Evolutionary conservation across 2,329 filamentous ascomycete genomes (phyloP).

Genomic region (Coccinonectria pachysandricola): DNA sequence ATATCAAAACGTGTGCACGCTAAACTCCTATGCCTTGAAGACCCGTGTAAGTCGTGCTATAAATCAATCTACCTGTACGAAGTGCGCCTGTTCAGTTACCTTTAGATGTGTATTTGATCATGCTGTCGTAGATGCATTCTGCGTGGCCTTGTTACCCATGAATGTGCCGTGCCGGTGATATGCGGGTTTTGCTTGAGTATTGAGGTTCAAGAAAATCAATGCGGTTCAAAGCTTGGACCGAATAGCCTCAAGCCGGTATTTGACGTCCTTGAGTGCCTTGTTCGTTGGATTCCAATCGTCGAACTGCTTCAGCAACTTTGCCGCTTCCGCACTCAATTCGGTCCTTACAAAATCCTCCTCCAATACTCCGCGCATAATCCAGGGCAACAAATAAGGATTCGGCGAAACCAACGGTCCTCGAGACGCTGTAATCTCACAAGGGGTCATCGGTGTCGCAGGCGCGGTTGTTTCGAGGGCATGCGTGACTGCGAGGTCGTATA

Average conservation of each 20-base stretch:
- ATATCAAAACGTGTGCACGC: conserved; percentile 1
- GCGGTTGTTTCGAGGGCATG: conserved; percentile 64
- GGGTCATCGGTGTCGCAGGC: conserved; percentile 28
- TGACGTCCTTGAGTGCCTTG: conserved; percentile 91
- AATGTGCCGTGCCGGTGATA: too few relatives aligned
- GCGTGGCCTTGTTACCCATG: too few relatives aligned
- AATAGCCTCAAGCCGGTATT: conserved; percentile 85
- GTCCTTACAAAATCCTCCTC: conserved; percentile 87
- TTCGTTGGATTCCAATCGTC: conserved; percentile 86
- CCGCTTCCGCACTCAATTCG: conserved; percentile 66
- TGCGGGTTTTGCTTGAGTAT: too few relatives aligned
- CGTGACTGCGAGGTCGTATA: conserved; percentile 70
- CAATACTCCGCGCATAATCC: conserved; percentile 86
- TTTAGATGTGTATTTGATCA: conserved; percentile 1
- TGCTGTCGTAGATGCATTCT: too few relatives aligned
- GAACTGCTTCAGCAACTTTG: conserved; percentile 73
- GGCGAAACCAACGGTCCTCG: conserved; percentile 34
- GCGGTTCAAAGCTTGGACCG: conserved; percentile 59
- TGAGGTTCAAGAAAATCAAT: too few relatives aligned
- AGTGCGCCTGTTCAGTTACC: conserved; percentile 2
- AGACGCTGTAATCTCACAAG: conserved; percentile 17
- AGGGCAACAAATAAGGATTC: conserved; percentile 87
- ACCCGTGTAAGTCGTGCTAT: conserved; percentile 1
- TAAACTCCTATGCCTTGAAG: conserved; percentile 2
- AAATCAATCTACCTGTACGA: conserved; percentile 4